Conservation (phyloP, 345 rosid species). For the Hibiscus syriacus region DNA sequence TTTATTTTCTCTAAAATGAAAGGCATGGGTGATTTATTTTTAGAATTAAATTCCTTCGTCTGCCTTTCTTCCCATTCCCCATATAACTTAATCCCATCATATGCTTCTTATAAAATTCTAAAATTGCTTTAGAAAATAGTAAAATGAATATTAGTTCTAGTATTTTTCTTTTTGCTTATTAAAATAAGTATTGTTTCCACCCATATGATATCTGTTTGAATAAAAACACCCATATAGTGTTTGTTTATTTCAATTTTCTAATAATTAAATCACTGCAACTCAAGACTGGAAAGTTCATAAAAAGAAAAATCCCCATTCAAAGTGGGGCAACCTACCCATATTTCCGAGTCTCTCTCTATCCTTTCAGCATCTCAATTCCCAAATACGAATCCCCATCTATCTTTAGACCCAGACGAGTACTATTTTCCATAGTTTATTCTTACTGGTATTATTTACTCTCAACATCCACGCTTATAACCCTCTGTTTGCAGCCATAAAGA, state of each 20-base stretch:
- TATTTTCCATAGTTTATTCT: not conserved
- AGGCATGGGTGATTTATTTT: not conserved
- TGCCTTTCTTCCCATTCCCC: not conserved
- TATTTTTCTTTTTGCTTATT: not conserved
- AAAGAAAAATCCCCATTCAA: not conserved
- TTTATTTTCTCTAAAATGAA: too few relatives aligned
- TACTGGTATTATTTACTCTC: not conserved
- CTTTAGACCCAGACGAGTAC: not conserved
- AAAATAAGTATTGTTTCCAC: too few relatives aligned
- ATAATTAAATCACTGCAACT: not conserved
- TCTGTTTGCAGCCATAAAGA: not conserved
- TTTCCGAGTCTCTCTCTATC: constrained; percentile 7
- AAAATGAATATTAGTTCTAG: not conserved
- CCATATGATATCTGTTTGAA: too few relatives aligned
- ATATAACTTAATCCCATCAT: not conserved
- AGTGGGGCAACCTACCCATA: not conserved
- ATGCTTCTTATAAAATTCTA: not conserved
- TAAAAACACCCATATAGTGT: not conserved
- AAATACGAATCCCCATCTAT: constrained; percentile 1
- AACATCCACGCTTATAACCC: not conserved
- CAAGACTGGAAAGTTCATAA: not conserved
- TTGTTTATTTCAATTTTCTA: not conserved
- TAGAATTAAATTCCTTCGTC: not conserved
- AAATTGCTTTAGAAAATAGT: too few relatives aligned
- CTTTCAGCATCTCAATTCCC: not conserved